Conservation (phyloP, 2,329 filamentous ascomycete species). For the Dryadomyces quercus-mongolicae region DNA sequence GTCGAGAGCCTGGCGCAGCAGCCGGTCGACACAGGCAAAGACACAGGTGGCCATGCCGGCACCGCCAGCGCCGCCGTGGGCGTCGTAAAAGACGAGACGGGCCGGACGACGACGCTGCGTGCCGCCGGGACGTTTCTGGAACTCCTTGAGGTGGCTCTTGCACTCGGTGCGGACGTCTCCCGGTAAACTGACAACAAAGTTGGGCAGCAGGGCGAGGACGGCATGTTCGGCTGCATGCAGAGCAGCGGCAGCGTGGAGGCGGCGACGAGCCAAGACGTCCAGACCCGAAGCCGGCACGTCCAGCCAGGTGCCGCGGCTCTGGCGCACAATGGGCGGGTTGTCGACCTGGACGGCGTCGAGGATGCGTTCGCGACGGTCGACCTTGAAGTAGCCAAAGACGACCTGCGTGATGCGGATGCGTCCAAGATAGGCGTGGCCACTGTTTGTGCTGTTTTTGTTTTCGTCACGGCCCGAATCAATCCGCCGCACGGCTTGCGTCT, state of each 20-base stretch:
- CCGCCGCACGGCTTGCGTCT: conserved; percentile 74
- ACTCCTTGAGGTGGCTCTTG: conserved; percentile 80
- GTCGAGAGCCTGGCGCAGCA: conserved; percentile 64
- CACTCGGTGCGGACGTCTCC: conserved; percentile 93
- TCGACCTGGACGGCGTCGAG: conserved; percentile 88
- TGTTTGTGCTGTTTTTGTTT: conserved; percentile 26
- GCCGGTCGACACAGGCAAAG: conserved; percentile 77
- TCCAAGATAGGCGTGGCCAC: conserved; percentile 69
- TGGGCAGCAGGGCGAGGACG: conserved; percentile 74
- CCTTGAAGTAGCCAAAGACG: conserved; percentile 94
- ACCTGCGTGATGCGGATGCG: conserved; percentile 74
- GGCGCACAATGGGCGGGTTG: conserved; percentile 77
- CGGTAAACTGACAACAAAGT: conserved; percentile 79
- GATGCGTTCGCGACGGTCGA: conserved; percentile 76
- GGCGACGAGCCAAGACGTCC: conserved; percentile 59
- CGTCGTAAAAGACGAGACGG: conserved; percentile 85
- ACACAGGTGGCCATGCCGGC: conserved; percentile 84
- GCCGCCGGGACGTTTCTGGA: conserved; percentile 39
- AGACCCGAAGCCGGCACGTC: conserved; percentile 74
- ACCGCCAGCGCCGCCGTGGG: conserved; percentile 74
- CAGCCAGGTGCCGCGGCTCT: conserved; percentile 88
- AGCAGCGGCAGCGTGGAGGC: conserved; percentile 72
- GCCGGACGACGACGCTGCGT: conserved; percentile 65
- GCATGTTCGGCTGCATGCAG: conserved; percentile 96
- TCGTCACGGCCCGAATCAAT: conserved; percentile 24